Evolutionary conservation across 1,284 basidiomycete species (phyloP).

Genomic region (Takashimella tepidaria): DNA sequence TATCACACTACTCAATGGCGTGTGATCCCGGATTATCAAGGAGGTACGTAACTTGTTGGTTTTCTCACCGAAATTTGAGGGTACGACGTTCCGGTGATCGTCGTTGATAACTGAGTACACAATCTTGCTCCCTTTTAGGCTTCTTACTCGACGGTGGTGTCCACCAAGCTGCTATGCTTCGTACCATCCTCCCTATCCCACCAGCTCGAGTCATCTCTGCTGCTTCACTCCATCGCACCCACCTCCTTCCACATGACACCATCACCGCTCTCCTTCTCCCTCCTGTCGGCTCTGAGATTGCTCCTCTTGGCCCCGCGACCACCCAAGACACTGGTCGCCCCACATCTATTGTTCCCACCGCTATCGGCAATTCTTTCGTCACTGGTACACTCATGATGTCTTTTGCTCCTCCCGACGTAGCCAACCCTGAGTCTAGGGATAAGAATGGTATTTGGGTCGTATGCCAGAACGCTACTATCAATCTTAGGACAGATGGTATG

Average conservation of each 20-base stretch:
- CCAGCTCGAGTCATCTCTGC: constrained; percentile 57
- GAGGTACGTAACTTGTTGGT: constrained; percentile 54
- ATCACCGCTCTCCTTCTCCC: constrained; percentile 52
- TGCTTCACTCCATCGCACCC: constrained; percentile 62
- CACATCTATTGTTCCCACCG: constrained; percentile 20
- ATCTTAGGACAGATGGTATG: constrained; percentile 43
- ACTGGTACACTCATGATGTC: constrained; percentile 36
- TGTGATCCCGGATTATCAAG: constrained; percentile 77
- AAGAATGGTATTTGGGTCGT: constrained; percentile 8
- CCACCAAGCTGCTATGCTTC: constrained; percentile 37
- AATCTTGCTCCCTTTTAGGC: constrained; percentile 7
- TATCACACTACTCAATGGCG: constrained; percentile 79
- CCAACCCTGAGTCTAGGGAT: constrained; percentile 10
- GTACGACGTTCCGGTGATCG: too few species aligned
- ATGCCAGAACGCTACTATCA: constrained; percentile 46
- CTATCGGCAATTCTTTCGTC: constrained; percentile 30
- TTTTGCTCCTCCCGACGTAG: constrained; percentile 31
- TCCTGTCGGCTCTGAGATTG: constrained; percentile 56
- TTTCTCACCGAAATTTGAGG: too few species aligned
- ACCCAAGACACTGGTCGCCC: constrained; percentile 5
- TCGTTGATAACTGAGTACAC: background rate
- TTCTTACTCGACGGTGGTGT: constrained; percentile 49
- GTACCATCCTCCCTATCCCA: constrained; percentile 29
- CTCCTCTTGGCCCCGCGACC: constrained; percentile 51
- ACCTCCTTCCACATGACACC: constrained; percentile 70